Evolutionary conservation across 805 yeast species (phyloP), one percentile per base, ranked within the genome.

Genomic region (Maudiozyma pseudohumilis): DNA sequence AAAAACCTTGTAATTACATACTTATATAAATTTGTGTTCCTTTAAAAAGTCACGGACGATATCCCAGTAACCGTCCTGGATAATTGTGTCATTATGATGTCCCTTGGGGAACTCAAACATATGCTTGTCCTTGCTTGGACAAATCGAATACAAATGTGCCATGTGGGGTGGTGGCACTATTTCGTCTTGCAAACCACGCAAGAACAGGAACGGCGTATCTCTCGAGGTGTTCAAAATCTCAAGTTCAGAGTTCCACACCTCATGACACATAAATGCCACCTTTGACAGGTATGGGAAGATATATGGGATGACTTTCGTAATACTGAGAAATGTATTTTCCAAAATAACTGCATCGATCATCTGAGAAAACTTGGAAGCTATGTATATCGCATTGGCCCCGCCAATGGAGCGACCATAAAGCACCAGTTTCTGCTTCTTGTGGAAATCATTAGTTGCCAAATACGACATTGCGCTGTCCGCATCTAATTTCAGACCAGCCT

Each of bases 321-420:
- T 72, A 37, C 80, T 74, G 36, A 85, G 61, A 44, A 89, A 89
- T 1, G 97, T 86, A 57, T 89, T 89, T 52, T 89, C 98, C 25
- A 89, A 58, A 2, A 92, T 70, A 8, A 88, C 48, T 2, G 80
- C 95, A 38, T 68, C 67, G 11, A 85, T 63, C 22, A 66, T 41
- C 1, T 59, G 49, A 2, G 76, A 64, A 49, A 69, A 72, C 17
- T 68, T 68, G 2, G 85, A 68, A 0, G 92, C 87, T 37, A 86
- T 71, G 60, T 86, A 82, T 15, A 87, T 72, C 6, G 94, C 86
- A 25, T 84, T 95, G 0, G 97, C 98, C 3, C 97, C 97, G 25
- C 98, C 98, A 10, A 89, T 63, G 8, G 95, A 84, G 35, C 96
- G 68, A 2, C 97, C 97, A 54, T 87, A 87, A 8, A 87, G 64